These are phyloP conservation scores for Cladosporium sp. DNA, from an alignment of 2,329 filamentous ascomycete species.

Conservation along the genomic window DNA sequence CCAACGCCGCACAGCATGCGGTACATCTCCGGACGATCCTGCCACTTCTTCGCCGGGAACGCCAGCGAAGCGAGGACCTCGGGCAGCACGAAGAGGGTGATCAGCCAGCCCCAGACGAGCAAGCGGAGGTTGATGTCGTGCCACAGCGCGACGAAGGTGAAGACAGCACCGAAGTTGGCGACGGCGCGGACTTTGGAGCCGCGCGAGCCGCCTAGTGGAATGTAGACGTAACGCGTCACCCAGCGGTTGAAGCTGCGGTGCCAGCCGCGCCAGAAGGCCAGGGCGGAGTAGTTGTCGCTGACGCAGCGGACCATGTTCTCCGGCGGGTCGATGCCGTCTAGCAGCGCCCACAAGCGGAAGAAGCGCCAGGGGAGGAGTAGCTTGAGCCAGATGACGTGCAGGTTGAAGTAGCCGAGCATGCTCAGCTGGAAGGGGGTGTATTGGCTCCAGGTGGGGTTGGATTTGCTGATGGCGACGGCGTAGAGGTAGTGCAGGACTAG, in stretches of 20 bases:
- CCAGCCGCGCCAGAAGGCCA: conserved; percentile 95
- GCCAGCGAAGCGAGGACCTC: conserved; percentile 69
- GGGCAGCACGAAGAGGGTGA: conserved; percentile 89
- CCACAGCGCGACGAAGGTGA: conserved; percentile 97
- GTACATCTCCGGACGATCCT: conserved; percentile 65
- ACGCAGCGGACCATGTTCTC: conserved; percentile 99
- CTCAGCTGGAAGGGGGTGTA: conserved; percentile 86
- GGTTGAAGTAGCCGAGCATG: conserved; percentile 90
- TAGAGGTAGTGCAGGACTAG: conserved; percentile 88
- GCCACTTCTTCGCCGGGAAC: conserved; percentile 73
- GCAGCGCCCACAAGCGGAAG: conserved; percentile 91
- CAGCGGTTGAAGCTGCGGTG: conserved; percentile 93
- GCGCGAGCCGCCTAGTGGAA: conserved; percentile 75
- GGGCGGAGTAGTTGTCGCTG: conserved; percentile 85
- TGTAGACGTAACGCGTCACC: conserved; percentile 88
- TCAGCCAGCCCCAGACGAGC: conserved; percentile 94
- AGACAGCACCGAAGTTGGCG: conserved; percentile 75
- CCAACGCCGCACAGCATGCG: conserved; percentile 76
- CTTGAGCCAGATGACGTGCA: conserved; percentile 97
- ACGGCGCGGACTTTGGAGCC: conserved; percentile 56
- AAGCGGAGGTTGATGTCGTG: conserved; percentile 91
- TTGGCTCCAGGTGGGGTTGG: conserved; percentile 70
- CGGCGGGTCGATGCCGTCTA: conserved; percentile 88
- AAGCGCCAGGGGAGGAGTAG: conserved; percentile 96
- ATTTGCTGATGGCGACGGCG: conserved; percentile 84